Base-by-base conservation (phyloP, 495 filamentous ascomycete species). In the Neurospora sp. region DNA sequence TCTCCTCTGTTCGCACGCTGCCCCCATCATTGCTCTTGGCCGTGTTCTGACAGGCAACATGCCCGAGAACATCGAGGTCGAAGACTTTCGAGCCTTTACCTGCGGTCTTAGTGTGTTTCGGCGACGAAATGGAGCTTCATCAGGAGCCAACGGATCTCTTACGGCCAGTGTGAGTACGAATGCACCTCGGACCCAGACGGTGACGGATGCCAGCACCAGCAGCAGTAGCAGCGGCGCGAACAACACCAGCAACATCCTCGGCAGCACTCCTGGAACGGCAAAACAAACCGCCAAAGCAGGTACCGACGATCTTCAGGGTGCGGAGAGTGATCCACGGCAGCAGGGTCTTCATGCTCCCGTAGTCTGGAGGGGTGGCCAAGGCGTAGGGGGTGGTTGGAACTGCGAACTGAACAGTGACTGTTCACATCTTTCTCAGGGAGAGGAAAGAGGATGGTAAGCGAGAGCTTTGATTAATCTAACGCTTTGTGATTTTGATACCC, bases 81-180 rank as follows among this genome's bases (percentile, higher is more conserved):
- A 94, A 72, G 96, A 98, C 80, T 97, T 98, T 76, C 84, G 84
- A 71, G 90, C 93, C n/a, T 97, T 91, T 76, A 98, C 96, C 18
- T 94, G 92, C 76, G 90, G 91, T 1, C 74, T 99, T 74, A 92
- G 88, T 73, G 90, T 85, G 31, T 85, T 86, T 77, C 82, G 76
- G 73, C 79, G 80, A 40, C 76, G 77, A 38, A 39, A 48, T 39
- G 16, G 69, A 8, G 40, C 53, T 18, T 66, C 53, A 4, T 35
- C 42, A 39, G 14, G 22, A 69, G 70, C 42, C 41, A 59, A 37
- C 20, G 27, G 22, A 11, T 5, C 35, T 9, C 18, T 4, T 14
- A 68, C n/a, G 18, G 31, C 42, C n/a, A 39, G 20, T 12, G 6
- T 12, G 14, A 38, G 18, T 35, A 44, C 35, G 70, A 40, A 10